These are phyloP conservation scores for Primulina tabacum DNA, from an alignment of 257 asterid species.

Conservation along the genomic window DNA sequence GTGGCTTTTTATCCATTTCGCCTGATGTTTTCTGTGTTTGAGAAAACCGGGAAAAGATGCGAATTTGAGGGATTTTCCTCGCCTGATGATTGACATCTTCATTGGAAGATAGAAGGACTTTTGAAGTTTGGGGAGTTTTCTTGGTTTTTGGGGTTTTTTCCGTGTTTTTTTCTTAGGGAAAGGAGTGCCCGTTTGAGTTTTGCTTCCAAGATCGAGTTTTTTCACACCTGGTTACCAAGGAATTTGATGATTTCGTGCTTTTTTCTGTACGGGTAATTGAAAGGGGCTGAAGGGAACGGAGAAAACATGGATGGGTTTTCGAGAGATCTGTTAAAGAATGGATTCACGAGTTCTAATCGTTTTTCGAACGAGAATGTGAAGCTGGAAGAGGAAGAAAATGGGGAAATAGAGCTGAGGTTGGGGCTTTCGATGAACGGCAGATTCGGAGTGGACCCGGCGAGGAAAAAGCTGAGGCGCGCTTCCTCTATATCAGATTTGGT, in stretches of 20 bases:
- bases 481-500: slow-evolving; percentile 45
- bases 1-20: slow-evolving; percentile 21
- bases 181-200: slow-evolving; percentile 24
- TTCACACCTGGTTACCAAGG: not conserved
- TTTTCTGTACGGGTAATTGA: slow-evolving; percentile 26
- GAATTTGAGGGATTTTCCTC: not conserved
- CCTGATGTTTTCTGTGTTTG: not conserved
- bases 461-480: slow-evolving; percentile 49
- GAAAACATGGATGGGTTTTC: slow-evolving; percentile 31
- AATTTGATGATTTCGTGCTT: not conserved
- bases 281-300: slow-evolving; percentile 28
- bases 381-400: slow-evolving; percentile 28
- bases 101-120: not conserved
- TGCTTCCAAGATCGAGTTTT: slow-evolving; percentile 1
- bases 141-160: not conserved
- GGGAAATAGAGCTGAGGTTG: slow-evolving; percentile 57
- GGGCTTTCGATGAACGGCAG: slow-evolving; percentile 79
- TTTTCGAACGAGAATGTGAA: not conserved
- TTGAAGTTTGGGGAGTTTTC: not conserved
- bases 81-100: not conserved
- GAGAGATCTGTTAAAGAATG: slow-evolving; percentile 36
- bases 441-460: slow-evolving; percentile 75
- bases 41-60: not conserved
- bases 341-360: slow-evolving; percentile 19
- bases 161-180: not conserved